These are phyloP conservation scores for Penicillium chermesinum DNA, from an alignment of 495 filamentous ascomycete species.

Conservation along the genomic window DNA sequence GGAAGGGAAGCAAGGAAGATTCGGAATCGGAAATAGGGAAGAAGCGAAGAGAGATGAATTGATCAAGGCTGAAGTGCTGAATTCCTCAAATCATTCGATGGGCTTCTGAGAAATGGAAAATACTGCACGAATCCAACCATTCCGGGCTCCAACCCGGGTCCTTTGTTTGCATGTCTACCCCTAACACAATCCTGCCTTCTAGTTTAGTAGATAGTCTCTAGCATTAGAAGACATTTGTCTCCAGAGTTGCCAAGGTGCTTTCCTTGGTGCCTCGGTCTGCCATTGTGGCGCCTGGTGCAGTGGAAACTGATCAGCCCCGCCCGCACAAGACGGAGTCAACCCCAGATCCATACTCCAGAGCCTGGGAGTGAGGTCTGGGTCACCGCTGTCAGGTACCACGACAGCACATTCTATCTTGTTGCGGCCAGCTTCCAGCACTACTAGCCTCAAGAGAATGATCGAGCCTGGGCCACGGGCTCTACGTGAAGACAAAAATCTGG, in stretches of 20 bases:
- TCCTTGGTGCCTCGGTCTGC: conserved; percentile 45
- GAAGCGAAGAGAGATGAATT: too few relatives aligned
- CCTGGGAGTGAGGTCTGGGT: conserved; percentile 47
- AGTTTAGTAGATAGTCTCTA: too few relatives aligned
- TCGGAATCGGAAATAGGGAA: too few relatives aligned
- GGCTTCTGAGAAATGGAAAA: conserved; percentile 4
- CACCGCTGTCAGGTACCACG: conserved; percentile 37
- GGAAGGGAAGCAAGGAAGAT: too few relatives aligned
- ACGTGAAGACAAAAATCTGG: conserved; percentile 47
- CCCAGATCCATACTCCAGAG: conserved; percentile 56
- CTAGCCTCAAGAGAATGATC: conserved; percentile 37
- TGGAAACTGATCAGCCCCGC: conserved; percentile 51
- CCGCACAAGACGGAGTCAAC: conserved; percentile 52
- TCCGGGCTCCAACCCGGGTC: conserved; percentile 40
- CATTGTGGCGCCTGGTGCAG: conserved; percentile 38
- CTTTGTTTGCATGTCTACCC: too few relatives aligned
- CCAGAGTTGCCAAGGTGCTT: conserved; percentile 44
- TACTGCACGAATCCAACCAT: conserved; percentile 31
- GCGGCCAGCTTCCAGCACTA: conserved; percentile 39
- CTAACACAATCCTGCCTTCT: conserved; percentile 12
- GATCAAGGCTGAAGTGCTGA: too few relatives aligned
- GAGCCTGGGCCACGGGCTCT: conserved; percentile 46
- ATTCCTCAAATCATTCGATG: conserved; percentile 7
- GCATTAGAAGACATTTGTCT: conserved; percentile 37
- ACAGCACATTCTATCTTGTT: conserved; percentile 37